These are phyloP conservation scores for Saitoella complicata DNA, from an alignment of 805 yeast genomes.

Conservation along the genomic window DNA sequence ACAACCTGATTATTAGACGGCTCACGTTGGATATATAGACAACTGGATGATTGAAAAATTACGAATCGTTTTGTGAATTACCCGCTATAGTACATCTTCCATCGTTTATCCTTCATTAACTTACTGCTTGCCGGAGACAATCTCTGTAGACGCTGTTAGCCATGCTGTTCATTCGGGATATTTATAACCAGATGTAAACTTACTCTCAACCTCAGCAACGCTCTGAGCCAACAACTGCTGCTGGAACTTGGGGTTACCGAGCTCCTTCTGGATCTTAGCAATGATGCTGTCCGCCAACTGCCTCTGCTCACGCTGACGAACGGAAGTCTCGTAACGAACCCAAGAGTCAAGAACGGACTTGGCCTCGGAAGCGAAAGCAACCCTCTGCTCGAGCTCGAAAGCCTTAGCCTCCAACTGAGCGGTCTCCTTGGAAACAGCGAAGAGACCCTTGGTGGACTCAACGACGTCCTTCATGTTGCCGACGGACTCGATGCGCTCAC, in stretches of 20 bases:
- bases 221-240: slow-evolving; percentile 81
- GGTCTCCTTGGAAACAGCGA: slow-evolving; percentile 91
- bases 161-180: too few species aligned
- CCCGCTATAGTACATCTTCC: too few species aligned
- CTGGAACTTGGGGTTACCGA: slow-evolving; percentile 81
- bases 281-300: slow-evolving; percentile 77
- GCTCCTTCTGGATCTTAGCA: slow-evolving; percentile 72
- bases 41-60: too few species aligned
- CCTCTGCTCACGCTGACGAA: slow-evolving; percentile 89
- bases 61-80: too few species aligned
- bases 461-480: slow-evolving; percentile 84
- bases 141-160: too few species aligned
- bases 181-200: slow-evolving; percentile 31
- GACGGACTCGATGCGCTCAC: slow-evolving; percentile 79
- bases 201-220: slow-evolving; percentile 77
- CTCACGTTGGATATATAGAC: too few species aligned
- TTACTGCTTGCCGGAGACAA: too few species aligned
- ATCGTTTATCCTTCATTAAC: too few species aligned
- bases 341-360: slow-evolving; percentile 92
- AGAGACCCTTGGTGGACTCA: slow-evolving; percentile 75
- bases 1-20: too few species aligned
- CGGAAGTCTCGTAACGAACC: slow-evolving; percentile 96
- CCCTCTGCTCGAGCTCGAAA: slow-evolving; percentile 82
- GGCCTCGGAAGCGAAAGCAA: slow-evolving; percentile 77
- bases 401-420: slow-evolving; percentile 89